phyloP scores from a whole-genome alignment of 2,329 filamentous ascomycete species.

The Paraphaeosphaeria minitans region DNA sequence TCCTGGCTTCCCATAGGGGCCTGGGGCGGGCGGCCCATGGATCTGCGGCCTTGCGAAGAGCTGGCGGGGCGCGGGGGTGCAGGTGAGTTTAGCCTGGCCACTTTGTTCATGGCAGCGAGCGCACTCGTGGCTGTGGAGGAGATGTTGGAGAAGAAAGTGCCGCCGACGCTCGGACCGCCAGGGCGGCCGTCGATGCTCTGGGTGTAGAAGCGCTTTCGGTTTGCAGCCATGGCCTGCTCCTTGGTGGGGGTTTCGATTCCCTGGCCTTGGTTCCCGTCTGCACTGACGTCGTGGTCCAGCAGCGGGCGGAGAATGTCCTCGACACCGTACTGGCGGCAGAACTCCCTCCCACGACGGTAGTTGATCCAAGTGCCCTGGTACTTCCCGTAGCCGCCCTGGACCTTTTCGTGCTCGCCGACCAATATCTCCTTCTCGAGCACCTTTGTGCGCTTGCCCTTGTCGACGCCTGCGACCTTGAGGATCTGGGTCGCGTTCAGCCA shows the following conservation, averaged over 20 bases:
- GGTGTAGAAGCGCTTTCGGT: conserved; percentile 88
- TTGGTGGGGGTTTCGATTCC: conserved; percentile 95
- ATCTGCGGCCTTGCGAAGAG: conserved; percentile 68
- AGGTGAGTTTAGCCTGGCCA: conserved; percentile 86
- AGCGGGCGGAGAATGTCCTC: conserved; percentile 77
- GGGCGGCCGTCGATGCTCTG: conserved; percentile 70
- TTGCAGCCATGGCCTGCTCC: conserved; percentile 95
- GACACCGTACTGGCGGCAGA: conserved; percentile 79
- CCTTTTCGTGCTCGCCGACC: conserved; percentile 95
- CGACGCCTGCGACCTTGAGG: conserved; percentile 93
- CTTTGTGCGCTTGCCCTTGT: conserved; percentile 97
- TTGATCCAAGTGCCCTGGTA: conserved; percentile 99
- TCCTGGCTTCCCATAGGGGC: conserved; percentile 67
- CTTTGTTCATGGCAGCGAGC: conserved; percentile 93
- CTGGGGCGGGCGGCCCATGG: conserved; percentile 73
- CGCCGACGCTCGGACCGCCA: conserved; percentile 67
- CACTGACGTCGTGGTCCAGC: conserved; percentile 79
- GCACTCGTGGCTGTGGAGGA: conserved; percentile 91
- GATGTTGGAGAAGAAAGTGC: conserved; percentile 97
- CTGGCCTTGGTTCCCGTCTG: conserved; percentile 71
- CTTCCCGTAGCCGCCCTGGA: conserved; percentile 97
- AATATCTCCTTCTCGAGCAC: conserved; percentile 98
- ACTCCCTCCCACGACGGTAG: conserved; percentile 88
- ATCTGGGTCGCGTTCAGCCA: conserved; percentile 99
- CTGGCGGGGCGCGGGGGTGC: conserved; percentile 64